Evolutionary conservation across 2,329 filamentous ascomycete genomes (phyloP).

Genomic region (Fusarium sp.): DNA sequence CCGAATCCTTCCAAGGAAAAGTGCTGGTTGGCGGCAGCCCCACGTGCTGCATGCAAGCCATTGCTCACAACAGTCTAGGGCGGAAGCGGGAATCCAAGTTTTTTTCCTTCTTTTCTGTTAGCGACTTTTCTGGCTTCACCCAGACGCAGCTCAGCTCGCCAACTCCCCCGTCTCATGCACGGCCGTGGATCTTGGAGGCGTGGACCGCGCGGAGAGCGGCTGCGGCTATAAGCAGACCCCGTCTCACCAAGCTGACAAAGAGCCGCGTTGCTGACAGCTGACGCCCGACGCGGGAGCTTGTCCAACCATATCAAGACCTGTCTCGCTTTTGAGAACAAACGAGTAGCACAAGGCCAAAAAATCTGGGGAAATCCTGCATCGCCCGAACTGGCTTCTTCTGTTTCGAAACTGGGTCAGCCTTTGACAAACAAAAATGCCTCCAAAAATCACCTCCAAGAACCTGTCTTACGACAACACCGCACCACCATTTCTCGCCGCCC

Average conservation of each 20-base stretch:
- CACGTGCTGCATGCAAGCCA: constrained; percentile 33
- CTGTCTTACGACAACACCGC: constrained; percentile 75
- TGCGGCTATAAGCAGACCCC: constrained; percentile 16
- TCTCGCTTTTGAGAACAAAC: neutral
- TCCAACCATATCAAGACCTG: constrained; percentile 27
- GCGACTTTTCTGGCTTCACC: neutral
- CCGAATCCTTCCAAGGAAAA: constrained; percentile 16
- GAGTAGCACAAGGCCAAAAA: neutral
- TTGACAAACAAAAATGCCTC: constrained; percentile 57
- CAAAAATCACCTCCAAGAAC: constrained; percentile 80
- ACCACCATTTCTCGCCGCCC: constrained; percentile 73
- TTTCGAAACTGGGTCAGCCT: constrained; percentile 8
- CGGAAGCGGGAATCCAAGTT: constrained; percentile 17
- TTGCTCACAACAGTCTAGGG: constrained; percentile 31
- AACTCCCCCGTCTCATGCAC: constrained; percentile 12
- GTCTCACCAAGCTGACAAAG: constrained; percentile 34
- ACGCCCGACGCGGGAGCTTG: constrained; percentile 14
- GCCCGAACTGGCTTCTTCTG: neutral
- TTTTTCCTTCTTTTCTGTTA: neutral
- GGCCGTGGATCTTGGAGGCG: constrained; percentile 23
- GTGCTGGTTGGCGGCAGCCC: constrained; percentile 16
- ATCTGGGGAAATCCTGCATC: constrained; percentile 9
- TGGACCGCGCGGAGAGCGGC: constrained; percentile 8
- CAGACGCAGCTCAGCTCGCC: neutral
- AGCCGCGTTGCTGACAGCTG: constrained; percentile 24